These are phyloP conservation scores for Amauroascus verrucosus DNA, from an alignment of 2,329 filamentous ascomycete species.

Conservation along the genomic window DNA sequence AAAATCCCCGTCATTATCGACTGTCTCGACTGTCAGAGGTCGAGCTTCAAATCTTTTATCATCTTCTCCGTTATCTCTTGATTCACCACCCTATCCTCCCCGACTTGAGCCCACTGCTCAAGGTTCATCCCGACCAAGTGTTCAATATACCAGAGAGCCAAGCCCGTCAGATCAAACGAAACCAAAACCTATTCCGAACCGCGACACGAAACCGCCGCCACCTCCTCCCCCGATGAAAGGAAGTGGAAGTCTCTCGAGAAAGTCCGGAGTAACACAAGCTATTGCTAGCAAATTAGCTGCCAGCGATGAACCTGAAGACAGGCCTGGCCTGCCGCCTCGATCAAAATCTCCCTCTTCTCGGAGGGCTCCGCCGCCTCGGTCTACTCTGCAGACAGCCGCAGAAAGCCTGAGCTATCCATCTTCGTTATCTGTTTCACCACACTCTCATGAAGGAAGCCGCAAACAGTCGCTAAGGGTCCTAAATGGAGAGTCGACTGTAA, in stretches of 20 bases:
- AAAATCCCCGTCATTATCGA: slow-evolving; percentile 31
- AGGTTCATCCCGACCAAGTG: slow-evolving; percentile 14
- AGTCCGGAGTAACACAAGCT: slow-evolving; percentile 18
- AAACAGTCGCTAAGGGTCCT: slow-evolving; percentile 17
- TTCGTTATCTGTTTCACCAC: slow-evolving; percentile 12
- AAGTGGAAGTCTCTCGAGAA: slow-evolving; percentile 19
- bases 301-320: slow-evolving; percentile 32
- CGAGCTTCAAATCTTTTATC: slow-evolving; percentile 2
- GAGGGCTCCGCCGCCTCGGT: background rate
- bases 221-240: slow-evolving; percentile 20
- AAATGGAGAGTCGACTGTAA: slow-evolving; percentile 17
- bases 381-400: background rate
- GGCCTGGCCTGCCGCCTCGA: slow-evolving; percentile 41
- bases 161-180: slow-evolving; percentile 24
- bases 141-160: slow-evolving; percentile 17
- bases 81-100: background rate
- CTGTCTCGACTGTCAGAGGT: background rate
- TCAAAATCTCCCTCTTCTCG: slow-evolving; percentile 7
- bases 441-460: slow-evolving; percentile 5
- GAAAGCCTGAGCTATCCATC: background rate
- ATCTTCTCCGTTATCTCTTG: slow-evolving; percentile 5
- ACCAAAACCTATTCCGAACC: slow-evolving; percentile 26
- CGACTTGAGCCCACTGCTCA: slow-evolving; percentile 1
- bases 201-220: slow-evolving; percentile 12
- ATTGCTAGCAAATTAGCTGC: slow-evolving; percentile 32